These are phyloP conservation scores for Heliamphora pulchella DNA, from an alignment of 179 eudicot species.

Conservation along the genomic window DNA sequence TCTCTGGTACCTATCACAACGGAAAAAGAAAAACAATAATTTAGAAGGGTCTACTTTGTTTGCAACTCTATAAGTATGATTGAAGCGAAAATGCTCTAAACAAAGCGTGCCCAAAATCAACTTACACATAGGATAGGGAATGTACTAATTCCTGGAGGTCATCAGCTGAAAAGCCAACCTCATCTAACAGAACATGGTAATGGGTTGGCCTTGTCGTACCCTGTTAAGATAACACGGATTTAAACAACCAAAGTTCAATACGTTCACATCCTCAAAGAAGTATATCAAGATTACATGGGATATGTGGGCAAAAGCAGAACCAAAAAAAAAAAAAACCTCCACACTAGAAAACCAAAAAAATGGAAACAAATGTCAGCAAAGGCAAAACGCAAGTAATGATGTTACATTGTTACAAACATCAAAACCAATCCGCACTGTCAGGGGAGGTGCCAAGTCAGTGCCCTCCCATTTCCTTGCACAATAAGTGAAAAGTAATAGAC, in stretches of 20 bases:
- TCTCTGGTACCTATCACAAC: constrained; percentile 51
- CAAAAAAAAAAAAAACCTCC: too few relatives aligned
- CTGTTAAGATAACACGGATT: constrained; percentile 17
- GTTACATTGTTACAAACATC: too few relatives aligned
- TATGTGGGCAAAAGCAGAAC: not conserved
- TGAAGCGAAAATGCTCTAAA: not conserved
- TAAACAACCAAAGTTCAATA: not conserved
- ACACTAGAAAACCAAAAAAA: not conserved
- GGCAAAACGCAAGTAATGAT: too few relatives aligned
- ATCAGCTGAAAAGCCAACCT: constrained; percentile 51
- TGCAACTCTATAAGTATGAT: not conserved
- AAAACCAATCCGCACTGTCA: too few relatives aligned
- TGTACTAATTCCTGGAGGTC: constrained; percentile 57
- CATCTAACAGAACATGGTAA: constrained; percentile 47
- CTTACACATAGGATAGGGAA: constrained; percentile 66
- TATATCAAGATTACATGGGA: not conserved
- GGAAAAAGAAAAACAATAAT: not conserved
- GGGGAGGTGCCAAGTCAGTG: too few relatives aligned
- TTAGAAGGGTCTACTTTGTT: not conserved
- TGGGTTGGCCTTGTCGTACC: constrained; percentile 78
- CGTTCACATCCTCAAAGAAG: not conserved
- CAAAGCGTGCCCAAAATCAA: not conserved
- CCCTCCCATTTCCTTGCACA: too few relatives aligned
- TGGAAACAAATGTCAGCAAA: not conserved
- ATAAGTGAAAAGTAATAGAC: too few relatives aligned